phyloP scores from a whole-genome alignment of 306 rosid species.

The Ormosia emarginata region DNA sequence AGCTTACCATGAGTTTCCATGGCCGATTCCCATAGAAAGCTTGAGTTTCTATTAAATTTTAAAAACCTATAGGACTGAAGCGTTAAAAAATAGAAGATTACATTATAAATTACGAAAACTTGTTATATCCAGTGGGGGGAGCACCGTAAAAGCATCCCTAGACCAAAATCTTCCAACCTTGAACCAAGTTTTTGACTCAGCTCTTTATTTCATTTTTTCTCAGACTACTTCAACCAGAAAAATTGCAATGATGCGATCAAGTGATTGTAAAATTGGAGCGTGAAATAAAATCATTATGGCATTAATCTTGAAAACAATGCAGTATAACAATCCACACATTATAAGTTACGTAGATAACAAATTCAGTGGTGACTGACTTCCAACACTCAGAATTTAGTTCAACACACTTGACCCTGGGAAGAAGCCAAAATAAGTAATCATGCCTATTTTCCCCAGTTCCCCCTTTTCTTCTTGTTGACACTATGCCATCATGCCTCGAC shows the following conservation, averaged over 20 bases:
- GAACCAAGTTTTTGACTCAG: background rate
- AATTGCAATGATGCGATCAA: background rate
- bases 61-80: too few relatives aligned
- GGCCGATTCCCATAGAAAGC: too few relatives aligned
- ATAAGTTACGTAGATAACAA: background rate
- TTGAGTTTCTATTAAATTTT: too few relatives aligned
- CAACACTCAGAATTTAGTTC: background rate
- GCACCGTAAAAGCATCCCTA: too few relatives aligned
- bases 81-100: too few relatives aligned
- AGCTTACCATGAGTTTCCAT: too few relatives aligned
- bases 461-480: background rate
- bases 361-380: background rate
- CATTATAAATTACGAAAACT: too few relatives aligned
- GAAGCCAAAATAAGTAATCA: background rate
- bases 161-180: background rate
- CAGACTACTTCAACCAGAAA: background rate
- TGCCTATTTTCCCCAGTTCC: background rate
- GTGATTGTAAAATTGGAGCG: background rate
- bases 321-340: background rate
- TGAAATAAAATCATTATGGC: background rate
- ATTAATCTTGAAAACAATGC: background rate
- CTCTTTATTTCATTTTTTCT: background rate
- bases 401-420: background rate
- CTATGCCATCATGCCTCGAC: background rate
- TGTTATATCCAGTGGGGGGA: too few relatives aligned